A percentile compares a stretch with the other conserved stretches of the same genome.
These are phyloP conservation scores for Kwoniella sp. DNA, from an alignment of 768 basidiomycete species.

Conservation along the genomic window DNA sequence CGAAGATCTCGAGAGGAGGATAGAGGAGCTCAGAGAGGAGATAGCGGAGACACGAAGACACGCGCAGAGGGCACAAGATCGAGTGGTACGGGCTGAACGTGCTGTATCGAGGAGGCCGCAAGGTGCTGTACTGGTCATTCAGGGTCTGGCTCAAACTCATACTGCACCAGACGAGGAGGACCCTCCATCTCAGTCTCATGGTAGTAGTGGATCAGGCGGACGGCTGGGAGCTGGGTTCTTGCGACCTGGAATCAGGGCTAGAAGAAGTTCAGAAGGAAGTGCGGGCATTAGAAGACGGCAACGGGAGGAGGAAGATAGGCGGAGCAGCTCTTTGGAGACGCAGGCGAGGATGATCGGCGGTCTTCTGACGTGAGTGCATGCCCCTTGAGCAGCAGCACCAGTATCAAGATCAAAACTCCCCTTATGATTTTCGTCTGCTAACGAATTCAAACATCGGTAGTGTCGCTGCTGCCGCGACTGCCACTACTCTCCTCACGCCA, in stretches of 20 bases:
- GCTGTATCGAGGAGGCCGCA: constrained; percentile 16
- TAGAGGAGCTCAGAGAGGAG: constrained; percentile 18
- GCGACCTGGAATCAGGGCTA: constrained; percentile 10
- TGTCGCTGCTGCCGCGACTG: constrained; percentile 89
- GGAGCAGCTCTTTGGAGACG: constrained; percentile 28
- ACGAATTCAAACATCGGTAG: constrained; percentile 59
- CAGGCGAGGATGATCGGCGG: constrained; percentile 48
- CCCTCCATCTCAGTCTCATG: neutral
- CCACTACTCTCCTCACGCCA: constrained; percentile 78
- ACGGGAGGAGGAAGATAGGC: constrained; percentile 13
- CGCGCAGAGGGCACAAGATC: neutral
- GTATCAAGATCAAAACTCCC: neutral
- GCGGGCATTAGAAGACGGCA: neutral
- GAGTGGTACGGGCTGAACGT: constrained; percentile 1
- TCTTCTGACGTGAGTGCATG: constrained; percentile 37
- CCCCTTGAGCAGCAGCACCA: no score
- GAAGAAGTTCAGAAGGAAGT: constrained; percentile 22
- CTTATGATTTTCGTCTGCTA: no score
- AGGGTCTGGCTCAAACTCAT: constrained; percentile 45
- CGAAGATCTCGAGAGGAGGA: constrained; percentile 14
- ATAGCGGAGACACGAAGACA: constrained; percentile 15
- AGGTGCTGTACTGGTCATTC: constrained; percentile 46
- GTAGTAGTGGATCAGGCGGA: neutral
- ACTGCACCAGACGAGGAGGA: neutral
- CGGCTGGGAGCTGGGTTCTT: neutral